Percentiles rank a stretch among this genome's conserved stretches.
Conservation (phyloP, 2,329 filamentous ascomycete species). For the Fragosphaeria purpurea region DNA sequence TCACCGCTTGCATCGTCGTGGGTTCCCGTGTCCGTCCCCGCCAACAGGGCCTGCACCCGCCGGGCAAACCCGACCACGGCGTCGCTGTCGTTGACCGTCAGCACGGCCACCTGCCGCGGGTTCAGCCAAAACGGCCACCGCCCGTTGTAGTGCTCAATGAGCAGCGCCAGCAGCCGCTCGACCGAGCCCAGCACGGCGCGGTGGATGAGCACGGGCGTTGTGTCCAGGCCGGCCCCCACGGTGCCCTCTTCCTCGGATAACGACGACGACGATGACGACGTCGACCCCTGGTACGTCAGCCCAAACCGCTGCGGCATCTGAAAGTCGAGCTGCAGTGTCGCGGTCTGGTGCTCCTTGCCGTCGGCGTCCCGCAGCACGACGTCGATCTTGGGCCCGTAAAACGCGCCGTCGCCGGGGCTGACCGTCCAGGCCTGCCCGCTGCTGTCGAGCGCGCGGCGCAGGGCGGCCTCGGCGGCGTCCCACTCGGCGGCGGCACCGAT, state of each 20-base stretch:
- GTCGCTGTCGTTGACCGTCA: conserved; percentile 58
- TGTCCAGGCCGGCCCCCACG: conserved; percentile 46
- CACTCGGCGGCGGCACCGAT: conserved; percentile 65
- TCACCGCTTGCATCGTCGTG: background rate
- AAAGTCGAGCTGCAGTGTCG: conserved; percentile 83
- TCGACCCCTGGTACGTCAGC: conserved; percentile 62
- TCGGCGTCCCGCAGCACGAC: conserved; percentile 70
- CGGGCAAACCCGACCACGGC: conserved; percentile 41
- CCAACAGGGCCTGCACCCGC: conserved; percentile 37
- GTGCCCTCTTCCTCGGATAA: conserved; percentile 33
- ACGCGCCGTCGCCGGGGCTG: conserved; percentile 76
- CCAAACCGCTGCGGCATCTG: conserved; percentile 77
- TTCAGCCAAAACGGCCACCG: conserved; percentile 85
- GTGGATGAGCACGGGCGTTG: conserved; percentile 73
- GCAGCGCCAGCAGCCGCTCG: conserved; percentile 72
- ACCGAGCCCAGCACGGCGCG: conserved; percentile 76
- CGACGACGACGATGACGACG: conserved; percentile 15
- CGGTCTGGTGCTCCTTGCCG: conserved; percentile 81
- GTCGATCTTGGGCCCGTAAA: conserved; percentile 89
- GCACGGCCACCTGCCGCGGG: conserved; percentile 63
- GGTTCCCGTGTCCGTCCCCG: conserved; percentile 36
- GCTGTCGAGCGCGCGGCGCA: conserved; percentile 51
- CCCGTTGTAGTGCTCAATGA: conserved; percentile 75
- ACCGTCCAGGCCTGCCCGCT: conserved; percentile 61
- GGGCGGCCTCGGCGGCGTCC: conserved; percentile 55